Conservation (phyloP, 768 basidiomycete species). For the Omphalotus guepiniiformis region DNA sequence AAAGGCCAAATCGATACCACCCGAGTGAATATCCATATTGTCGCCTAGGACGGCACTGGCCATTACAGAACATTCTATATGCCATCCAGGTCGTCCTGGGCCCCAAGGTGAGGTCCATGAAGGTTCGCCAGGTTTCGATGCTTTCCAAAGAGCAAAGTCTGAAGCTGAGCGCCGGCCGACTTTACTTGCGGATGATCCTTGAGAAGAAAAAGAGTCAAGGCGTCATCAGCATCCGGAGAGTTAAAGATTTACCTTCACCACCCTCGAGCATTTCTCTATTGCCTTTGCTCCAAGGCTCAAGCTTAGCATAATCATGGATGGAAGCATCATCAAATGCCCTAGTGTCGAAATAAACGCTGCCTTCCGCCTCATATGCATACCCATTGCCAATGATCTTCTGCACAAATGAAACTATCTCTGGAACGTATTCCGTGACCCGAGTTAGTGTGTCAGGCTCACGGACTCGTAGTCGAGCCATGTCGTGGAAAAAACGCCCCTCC, state of each 20-base stretch:
- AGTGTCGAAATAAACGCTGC: conserved; percentile 93
- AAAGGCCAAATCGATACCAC: conserved; percentile 96
- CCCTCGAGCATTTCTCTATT: conserved; percentile 87
- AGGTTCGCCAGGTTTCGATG: conserved; percentile 93
- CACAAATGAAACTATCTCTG: conserved; percentile 90
- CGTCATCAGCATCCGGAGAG: neutral
- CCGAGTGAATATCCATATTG: conserved; percentile 96
- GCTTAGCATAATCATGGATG: conserved; percentile 85
- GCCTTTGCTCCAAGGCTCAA: conserved; percentile 95
- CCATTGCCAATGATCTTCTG: conserved; percentile 83
- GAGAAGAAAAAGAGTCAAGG: neutral
- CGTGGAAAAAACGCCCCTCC: conserved; percentile 87
- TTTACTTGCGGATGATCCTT: conserved; percentile 55
- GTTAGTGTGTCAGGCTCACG: conserved; percentile 88
- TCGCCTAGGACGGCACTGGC: conserved; percentile 86
- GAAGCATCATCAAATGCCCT: conserved; percentile 71
- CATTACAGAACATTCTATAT: conserved; percentile 99
- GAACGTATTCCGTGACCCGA: conserved; percentile 94
- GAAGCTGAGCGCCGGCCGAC: conserved; percentile 72
- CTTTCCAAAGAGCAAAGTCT: conserved; percentile 98
- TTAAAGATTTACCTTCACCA: conserved; percentile 68
- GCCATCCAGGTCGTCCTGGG: conserved; percentile 94
- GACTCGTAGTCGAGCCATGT: conserved; percentile 87
- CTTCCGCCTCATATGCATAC: conserved; percentile 63
- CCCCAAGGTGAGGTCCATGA: conserved; percentile 98